Evolutionary conservation across 1,139 yeast genomes (phyloP).

Genomic region (Keqinozyma sinolaborantium): DNA sequence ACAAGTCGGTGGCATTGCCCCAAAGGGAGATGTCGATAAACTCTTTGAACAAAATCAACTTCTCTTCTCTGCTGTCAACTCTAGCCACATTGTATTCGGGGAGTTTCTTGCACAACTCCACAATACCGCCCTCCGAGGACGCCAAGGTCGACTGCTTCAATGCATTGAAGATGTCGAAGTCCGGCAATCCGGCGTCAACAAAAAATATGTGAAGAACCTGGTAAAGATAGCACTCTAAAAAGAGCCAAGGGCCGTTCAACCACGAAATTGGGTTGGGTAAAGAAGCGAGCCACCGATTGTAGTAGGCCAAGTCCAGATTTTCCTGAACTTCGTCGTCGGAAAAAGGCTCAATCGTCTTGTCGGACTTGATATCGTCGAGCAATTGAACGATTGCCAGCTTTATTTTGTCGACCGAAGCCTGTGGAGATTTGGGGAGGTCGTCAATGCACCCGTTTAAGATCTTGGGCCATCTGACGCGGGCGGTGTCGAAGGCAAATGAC

Average conservation of each 20-base stretch:
- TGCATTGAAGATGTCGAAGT: slow-evolving; percentile 67
- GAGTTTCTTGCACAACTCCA: slow-evolving; percentile 76
- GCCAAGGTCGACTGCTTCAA: slow-evolving; percentile 73
- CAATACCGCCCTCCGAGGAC: slow-evolving; percentile 74
- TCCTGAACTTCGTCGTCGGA: slow-evolving; percentile 32
- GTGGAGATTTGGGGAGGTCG: slow-evolving; percentile 38
- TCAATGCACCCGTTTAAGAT: slow-evolving; percentile 65
- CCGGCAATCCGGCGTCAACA: slow-evolving; percentile 41
- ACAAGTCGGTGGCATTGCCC: slow-evolving; percentile 98
- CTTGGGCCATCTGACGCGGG: slow-evolving; percentile 82
- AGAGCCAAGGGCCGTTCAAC: slow-evolving; percentile 92
- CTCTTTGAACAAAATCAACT: slow-evolving; percentile 64
- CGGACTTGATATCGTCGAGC: slow-evolving; percentile 33
- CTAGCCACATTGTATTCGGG: slow-evolving; percentile 32
- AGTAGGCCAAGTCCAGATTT: slow-evolving; percentile 46
- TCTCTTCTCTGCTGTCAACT: slow-evolving; percentile 38
- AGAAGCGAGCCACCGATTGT: slow-evolving; percentile 38
- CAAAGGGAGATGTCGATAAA: slow-evolving; percentile 86
- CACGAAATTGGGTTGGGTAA: slow-evolving; percentile 47
- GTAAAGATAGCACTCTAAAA: slow-evolving; percentile 80
- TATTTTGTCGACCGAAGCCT: neutral
- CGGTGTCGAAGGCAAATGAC: slow-evolving; percentile 82
- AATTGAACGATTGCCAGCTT: slow-evolving; percentile 30
- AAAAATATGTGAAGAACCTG: slow-evolving; percentile 52
- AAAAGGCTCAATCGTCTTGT: slow-evolving; percentile 40